Evolutionary conservation across 345 rosid genomes (phyloP).

Genomic region (Eucalyptus brandiana): DNA sequence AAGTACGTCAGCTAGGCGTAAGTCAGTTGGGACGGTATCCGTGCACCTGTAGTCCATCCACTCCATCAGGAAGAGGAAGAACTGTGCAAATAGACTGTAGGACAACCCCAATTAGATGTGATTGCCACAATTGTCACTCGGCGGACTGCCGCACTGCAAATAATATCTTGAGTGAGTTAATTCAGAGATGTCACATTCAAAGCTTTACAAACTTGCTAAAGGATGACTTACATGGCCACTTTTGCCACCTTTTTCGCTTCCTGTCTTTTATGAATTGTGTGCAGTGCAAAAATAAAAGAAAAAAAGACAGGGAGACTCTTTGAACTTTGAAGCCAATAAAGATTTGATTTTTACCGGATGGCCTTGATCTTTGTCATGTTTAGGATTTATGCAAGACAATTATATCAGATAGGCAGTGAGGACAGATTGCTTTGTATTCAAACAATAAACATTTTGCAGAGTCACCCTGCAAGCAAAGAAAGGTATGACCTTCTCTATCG

Average conservation of each 20-base stretch:
- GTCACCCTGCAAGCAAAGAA: constrained; percentile 22
- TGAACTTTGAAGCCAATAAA: background rate
- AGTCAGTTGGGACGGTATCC: constrained; percentile 32
- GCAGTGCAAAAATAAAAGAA: background rate
- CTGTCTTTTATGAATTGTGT: background rate
- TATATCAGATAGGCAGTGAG: background rate
- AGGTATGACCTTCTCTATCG: constrained; percentile 17
- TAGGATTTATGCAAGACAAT: background rate
- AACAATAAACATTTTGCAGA: background rate
- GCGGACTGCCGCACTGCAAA: constrained; percentile 42
- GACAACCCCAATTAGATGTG: constrained; percentile 47
- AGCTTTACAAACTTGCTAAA: constrained; percentile 47
- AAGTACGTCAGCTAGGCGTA: constrained; percentile 47
- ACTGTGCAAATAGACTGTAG: constrained; percentile 45
- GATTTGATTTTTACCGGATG: background rate
- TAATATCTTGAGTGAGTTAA: too few species aligned
- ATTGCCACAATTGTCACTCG: constrained; percentile 35
- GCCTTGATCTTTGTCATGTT: background rate
- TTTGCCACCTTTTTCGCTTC: constrained; percentile 31
- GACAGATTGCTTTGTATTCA: constrained; percentile 21
- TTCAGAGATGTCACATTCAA: background rate
- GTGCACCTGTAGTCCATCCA: constrained; percentile 63
- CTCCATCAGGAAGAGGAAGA: constrained; percentile 39
- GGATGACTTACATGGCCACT: constrained; percentile 21
- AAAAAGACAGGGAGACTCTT: background rate